Evolutionary conservation across 192 early-diverging fungal species (phyloP), one percentile per base, ranked within the genome.

Genomic region (Coemansia aciculifera): DNA sequence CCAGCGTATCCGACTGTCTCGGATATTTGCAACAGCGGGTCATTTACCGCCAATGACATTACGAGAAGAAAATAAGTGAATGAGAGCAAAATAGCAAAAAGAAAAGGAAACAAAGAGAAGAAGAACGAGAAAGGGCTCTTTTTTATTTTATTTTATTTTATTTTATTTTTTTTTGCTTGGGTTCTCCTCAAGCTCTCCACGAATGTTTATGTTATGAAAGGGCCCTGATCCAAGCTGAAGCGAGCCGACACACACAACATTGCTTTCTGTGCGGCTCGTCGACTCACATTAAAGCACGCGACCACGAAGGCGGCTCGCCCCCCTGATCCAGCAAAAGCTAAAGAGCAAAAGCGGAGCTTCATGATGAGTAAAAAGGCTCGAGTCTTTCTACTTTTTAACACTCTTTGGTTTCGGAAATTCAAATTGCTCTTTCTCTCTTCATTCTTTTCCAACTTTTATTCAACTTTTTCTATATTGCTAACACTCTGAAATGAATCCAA

Each of bases 401-500:
- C 31, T 44, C 56, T 36, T 54, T 29, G 46, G 13, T 7, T 32
- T 51, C 11, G 17, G 7, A 51, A 56, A 56, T 31, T 34, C 31
- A 34, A 57, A n/a, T 65, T 51, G 4, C 34, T 12, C 15, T 21
- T 13, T 65, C 17, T 49, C 19, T 37, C 24, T 68, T 38, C 54
- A 5, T 64, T 57, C 21, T 72, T 42, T 34, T 11, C 8, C 29
- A 7, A 27, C 27, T 27, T 27, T 27, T 27, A 0, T 37, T 37
- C 36, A 37, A 37, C 2, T 37, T 42, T 65, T 34, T 3, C 6
- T 31, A 57, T 68, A 59, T 46, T 59, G 29, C n/a, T 15, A 42
- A 42, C 40, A 12, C 40, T 42, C 40, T 15, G 9, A 29, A 65
- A 77, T 77, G 75, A 34, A 60, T 60, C 64, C 74, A 23, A 66